Evolutionary conservation across 2,329 filamentous ascomycete genomes (phyloP).

Genomic region (Colletotrichum sp.): DNA sequence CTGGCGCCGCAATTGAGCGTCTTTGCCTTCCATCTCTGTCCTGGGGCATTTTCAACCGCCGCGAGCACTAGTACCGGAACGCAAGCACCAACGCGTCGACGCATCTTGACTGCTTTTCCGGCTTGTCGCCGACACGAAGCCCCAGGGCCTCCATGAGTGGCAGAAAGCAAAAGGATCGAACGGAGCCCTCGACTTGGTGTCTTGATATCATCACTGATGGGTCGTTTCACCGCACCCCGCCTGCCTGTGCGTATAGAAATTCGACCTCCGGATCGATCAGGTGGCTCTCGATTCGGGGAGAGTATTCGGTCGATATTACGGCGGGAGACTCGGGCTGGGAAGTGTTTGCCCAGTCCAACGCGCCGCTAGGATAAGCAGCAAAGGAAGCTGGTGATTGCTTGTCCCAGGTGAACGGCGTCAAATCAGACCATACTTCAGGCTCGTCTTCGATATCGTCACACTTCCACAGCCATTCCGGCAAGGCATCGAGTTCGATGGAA

Average conservation of each 20-base stretch:
- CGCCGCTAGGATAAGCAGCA: neutral
- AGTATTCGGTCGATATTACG: neutral
- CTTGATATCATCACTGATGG: neutral
- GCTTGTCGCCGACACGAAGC: neutral
- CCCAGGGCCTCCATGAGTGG: neutral
- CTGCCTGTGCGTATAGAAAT: neutral
- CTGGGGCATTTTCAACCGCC: neutral
- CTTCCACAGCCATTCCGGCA: slow-evolving; percentile 22
- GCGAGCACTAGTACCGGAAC: neutral
- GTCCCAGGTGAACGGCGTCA: neutral
- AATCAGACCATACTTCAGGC: neutral
- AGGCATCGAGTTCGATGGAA: neutral
- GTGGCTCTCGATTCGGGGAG: neutral
- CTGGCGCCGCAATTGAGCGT: neutral
- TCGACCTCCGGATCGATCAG: neutral
- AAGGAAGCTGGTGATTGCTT: neutral
- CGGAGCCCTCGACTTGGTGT: neutral
- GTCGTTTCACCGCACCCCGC: neutral
- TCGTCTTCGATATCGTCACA: slow-evolving; percentile 7
- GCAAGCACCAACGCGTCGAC: neutral
- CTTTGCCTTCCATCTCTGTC: neutral
- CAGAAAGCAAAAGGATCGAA: neutral
- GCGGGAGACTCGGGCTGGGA: slow-evolving; percentile 4
- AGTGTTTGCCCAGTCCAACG: slow-evolving; percentile 6
- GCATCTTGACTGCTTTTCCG: neutral